Evolutionary conservation across 768 basidiomycete species (phyloP).

Genomic region (Leccinum pellstonianum): DNA sequence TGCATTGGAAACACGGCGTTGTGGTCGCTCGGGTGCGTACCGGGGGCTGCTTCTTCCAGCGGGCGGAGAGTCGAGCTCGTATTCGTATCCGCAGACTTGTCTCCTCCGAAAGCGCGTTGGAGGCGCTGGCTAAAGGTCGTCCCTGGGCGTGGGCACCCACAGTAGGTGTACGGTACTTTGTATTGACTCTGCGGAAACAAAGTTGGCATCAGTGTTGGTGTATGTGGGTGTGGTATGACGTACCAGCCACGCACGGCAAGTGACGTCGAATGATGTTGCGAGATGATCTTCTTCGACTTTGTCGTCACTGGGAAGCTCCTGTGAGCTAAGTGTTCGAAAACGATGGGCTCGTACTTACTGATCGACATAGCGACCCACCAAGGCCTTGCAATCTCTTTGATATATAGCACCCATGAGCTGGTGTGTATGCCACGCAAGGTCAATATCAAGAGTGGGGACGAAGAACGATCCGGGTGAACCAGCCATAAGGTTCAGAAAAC

Average conservation of each 20-base stretch:
- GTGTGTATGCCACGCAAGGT: constrained; percentile 73
- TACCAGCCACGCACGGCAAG: constrained; percentile 49
- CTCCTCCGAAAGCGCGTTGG: neutral
- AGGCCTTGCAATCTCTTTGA: constrained; percentile 36
- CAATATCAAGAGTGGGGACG: constrained; percentile 67
- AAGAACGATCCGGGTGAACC: constrained; percentile 43
- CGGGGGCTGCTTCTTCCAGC: constrained; percentile 34
- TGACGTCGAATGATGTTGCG: constrained; percentile 47
- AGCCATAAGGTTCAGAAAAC: constrained; percentile 54
- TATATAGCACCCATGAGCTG: constrained; percentile 51
- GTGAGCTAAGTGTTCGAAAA: no score
- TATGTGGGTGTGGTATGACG: constrained; percentile 6
- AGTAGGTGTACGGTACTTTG: constrained; percentile 52
- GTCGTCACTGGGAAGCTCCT: constrained; percentile 43
- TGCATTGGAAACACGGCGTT: constrained; percentile 42
- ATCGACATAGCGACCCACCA: constrained; percentile 49
- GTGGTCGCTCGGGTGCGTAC: constrained; percentile 56
- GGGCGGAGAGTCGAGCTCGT: constrained; percentile 28
- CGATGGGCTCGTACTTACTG: constrained; percentile 40
- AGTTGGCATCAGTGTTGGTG: neutral
- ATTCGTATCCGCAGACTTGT: constrained; percentile 8
- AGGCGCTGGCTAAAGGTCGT: constrained; percentile 32
- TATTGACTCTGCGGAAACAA: constrained; percentile 39
- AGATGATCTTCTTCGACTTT: constrained; percentile 48
- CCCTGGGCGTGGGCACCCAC: constrained; percentile 53